Base-by-base conservation (phyloP, 768 basidiomycete species). In the Collybiopsis confluens region DNA sequence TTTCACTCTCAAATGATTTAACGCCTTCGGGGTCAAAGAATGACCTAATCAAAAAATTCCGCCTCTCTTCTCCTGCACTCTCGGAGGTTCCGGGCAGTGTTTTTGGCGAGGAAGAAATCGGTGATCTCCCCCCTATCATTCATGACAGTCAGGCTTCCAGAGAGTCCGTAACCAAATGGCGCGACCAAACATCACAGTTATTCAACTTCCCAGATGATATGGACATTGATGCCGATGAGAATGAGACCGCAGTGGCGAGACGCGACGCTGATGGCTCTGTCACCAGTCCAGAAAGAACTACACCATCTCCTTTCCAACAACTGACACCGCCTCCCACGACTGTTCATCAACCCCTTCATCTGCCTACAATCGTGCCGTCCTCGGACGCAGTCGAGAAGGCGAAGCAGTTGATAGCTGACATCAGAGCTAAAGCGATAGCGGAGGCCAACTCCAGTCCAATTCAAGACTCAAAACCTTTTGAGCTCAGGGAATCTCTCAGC, bases 91-190 rank as follows among this genome's bases (percentile, higher is more conserved):
- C 80, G 20, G 86, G 82, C 44, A 87, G 85, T 58, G 81, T 85
- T 64, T 85, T 83, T 45, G 82, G 85, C 57, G 86, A 86, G 62
- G 69, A 75, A 43, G 85, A 87, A 58, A 68, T 85, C 45, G 65
- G 64, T 41, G 50, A 72, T 7, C 69, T 70, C 33, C 35, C 28
- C n/a, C 59, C 58, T 37, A 35, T 63, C 23, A 50, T 54, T 4
- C 63, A 62, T 24, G 63, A 73, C 56, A 57, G 61, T 1, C 50
- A 8, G 48, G 23, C 52, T 3, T 10, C 21, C 33, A 54, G 44
- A 46, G 20, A 46, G 5, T 28, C 51, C 11, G 43, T 30, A 15
- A 36, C 56, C 11, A 42, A 62, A 20, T 51, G 61, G 35, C 45
- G 41, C 16, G 35, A 44, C 9, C 55, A 62, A 46, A 54, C 54